Percentiles rank a stretch among this genome's conserved stretches.
These are phyloP conservation scores for Suillus sp. DNA, from an alignment of 768 basidiomycete genomes.

Conservation along the genomic window DNA sequence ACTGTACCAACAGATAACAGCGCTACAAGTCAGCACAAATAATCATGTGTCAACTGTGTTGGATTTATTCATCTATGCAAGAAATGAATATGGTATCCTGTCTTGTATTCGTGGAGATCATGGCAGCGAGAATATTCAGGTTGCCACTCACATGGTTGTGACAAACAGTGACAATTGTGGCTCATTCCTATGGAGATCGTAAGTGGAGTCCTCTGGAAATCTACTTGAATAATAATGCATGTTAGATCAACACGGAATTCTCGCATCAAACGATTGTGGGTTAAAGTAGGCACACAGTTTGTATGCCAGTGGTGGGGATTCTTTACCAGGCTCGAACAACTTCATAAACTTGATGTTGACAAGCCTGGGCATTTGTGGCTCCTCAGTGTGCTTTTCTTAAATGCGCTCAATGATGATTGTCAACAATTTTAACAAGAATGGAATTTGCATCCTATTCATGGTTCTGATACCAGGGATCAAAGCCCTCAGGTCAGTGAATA, in stretches of 20 bases:
- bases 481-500: no score
- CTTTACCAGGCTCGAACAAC: no score
- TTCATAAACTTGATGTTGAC: no score
- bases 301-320: no score
- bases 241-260: constrained; percentile 30
- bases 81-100: constrained; percentile 31
- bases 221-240: neutral
- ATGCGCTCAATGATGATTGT: no score
- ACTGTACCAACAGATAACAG: constrained; percentile 27
- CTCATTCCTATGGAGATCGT: constrained; percentile 43
- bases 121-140: constrained; percentile 39
- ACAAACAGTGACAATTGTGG: constrained; percentile 21
- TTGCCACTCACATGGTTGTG: constrained; percentile 29
- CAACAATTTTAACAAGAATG: no score
- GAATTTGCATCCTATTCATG: no score
- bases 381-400: no score
- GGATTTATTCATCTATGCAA: constrained; percentile 12
- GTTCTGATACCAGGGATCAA: no score
- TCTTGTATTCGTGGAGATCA: constrained; percentile 37
- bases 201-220: constrained; percentile 6
- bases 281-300: constrained; percentile 20
- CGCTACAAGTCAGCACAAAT: constrained; percentile 38
- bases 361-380: no score
- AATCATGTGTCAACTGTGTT: constrained; percentile 31
- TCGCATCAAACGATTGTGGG: constrained; percentile 31